Conservation (phyloP, 2,329 filamentous ascomycete genomes). For the Zasmidium angulare region DNA sequence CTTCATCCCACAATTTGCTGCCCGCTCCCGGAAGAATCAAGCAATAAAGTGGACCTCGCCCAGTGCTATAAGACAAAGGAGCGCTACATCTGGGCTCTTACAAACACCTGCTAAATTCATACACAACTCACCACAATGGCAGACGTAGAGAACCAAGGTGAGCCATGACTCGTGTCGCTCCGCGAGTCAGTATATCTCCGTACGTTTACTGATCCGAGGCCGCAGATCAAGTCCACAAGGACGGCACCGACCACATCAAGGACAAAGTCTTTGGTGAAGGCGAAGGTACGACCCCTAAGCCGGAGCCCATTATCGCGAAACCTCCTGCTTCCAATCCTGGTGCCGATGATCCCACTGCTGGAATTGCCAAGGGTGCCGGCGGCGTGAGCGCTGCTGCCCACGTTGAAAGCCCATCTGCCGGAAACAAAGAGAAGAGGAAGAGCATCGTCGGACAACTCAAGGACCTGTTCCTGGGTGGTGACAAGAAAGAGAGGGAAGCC, state of each 20-base stretch:
- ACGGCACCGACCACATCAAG: slow-evolving; percentile 27
- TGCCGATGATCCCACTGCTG: slow-evolving; percentile 18
- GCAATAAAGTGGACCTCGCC: neutral
- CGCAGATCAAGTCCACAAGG: slow-evolving; percentile 16
- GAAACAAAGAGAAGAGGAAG: slow-evolving; percentile 11
- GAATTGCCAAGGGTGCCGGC: slow-evolving; percentile 20
- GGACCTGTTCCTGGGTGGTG: slow-evolving; percentile 23
- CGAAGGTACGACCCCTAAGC: slow-evolving; percentile 3
- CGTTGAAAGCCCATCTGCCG: slow-evolving; percentile 19
- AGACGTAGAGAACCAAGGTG: neutral
- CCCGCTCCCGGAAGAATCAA: neutral
- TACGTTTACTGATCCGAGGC: neutral
- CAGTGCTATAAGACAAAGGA: neutral
- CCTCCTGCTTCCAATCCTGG: slow-evolving; percentile 25
- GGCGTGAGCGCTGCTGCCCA: slow-evolving; percentile 22
- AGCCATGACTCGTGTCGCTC: neutral
- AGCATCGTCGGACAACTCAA: slow-evolving; percentile 25
- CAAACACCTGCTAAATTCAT: neutral
- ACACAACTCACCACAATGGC: neutral
- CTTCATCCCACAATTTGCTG: neutral
- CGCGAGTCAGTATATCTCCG: neutral
- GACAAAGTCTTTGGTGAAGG: slow-evolving; percentile 8
- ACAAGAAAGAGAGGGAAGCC: slow-evolving; percentile 8
- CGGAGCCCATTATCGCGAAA: slow-evolving; percentile 10
- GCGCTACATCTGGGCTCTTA: neutral